phyloP scores from a whole-genome alignment of 177 flowering plant species.

The Vitis hybrid region DNA sequence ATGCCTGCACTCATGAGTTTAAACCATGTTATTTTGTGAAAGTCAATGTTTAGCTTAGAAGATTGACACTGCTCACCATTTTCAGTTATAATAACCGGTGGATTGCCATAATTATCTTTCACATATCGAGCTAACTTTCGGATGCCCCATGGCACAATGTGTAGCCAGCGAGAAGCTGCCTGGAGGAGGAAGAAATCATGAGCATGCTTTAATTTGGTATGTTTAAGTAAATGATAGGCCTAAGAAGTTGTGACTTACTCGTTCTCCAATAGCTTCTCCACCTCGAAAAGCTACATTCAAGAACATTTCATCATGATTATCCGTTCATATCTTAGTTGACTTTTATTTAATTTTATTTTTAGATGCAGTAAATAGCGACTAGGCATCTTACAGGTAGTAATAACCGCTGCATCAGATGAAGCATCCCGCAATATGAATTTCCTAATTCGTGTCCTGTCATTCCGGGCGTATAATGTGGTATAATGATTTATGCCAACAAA shows the following conservation, averaged over 20 bases:
- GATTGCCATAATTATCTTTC: slow-evolving; percentile 73
- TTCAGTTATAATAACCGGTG: slow-evolving; percentile 79
- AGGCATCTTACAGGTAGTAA: slow-evolving; percentile 63
- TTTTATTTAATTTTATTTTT: neutral
- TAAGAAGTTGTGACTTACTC: slow-evolving; percentile 40
- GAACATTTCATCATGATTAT: slow-evolving; percentile 3
- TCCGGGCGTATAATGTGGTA: slow-evolving; percentile 70
- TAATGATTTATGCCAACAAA: slow-evolving; percentile 88
- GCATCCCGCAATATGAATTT: slow-evolving; percentile 73
- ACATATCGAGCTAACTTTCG: slow-evolving; percentile 56
- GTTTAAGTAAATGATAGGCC: slow-evolving; percentile 1
- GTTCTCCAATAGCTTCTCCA: slow-evolving; percentile 71
- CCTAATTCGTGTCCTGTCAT: slow-evolving; percentile 55
- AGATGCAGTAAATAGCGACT: slow-evolving; percentile 3
- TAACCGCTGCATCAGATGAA: slow-evolving; percentile 65
- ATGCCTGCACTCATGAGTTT: slow-evolving; percentile 51
- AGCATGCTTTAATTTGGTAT: neutral
- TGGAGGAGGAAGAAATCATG: slow-evolving; percentile 26
- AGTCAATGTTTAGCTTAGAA: neutral
- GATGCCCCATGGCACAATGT: slow-evolving; percentile 90
- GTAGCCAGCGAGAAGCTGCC: slow-evolving; percentile 85
- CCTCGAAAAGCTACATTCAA: slow-evolving; percentile 49
- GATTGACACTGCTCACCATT: slow-evolving; percentile 49
- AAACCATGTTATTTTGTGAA: neutral
- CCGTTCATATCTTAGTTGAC: neutral